A percentile compares a stretch with the other conserved stretches of the same genome.
Conservation (phyloP, 768 basidiomycete species). For the Lactarius psammicola region DNA sequence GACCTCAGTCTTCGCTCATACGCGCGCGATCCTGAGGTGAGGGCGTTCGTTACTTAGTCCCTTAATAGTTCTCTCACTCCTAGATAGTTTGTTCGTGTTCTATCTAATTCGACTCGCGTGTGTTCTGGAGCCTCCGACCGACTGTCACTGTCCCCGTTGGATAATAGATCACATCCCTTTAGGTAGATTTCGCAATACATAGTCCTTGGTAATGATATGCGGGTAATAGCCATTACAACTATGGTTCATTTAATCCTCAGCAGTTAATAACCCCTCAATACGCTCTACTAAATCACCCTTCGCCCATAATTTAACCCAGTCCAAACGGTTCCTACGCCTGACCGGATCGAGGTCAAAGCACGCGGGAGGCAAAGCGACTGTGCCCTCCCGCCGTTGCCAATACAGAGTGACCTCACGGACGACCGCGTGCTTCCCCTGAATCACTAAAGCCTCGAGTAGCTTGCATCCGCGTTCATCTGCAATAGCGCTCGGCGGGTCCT, state of each 20-base stretch:
- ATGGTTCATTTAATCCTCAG: background rate
- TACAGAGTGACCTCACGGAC: constrained; percentile 60
- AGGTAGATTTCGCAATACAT: background rate
- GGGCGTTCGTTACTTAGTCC: too few relatives aligned
- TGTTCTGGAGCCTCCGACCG: too few relatives aligned
- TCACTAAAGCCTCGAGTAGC: constrained; percentile 52
- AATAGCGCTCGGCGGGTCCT: background rate
- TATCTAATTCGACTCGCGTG: too few relatives aligned
- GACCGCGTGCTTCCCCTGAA: constrained; percentile 47
- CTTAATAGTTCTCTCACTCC: too few relatives aligned
- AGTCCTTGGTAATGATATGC: background rate
- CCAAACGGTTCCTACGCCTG: constrained; percentile 28
- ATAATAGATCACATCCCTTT: background rate
- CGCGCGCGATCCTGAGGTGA: too few relatives aligned
- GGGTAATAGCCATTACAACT: background rate
- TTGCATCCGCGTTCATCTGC: constrained; percentile 41
- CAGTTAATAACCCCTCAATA: constrained; percentile 27
- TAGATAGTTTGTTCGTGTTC: too few relatives aligned
- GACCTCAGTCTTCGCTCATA: too few relatives aligned
- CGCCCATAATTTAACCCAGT: constrained; percentile 31
- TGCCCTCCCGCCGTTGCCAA: constrained; percentile 43
- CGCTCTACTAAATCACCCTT: constrained; percentile 27
- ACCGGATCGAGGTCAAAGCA: constrained; percentile 45
- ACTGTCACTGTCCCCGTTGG: background rate
- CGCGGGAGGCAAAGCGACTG: constrained; percentile 45